These are phyloP conservation scores for Magnusiomyces suaveolens DNA, from an alignment of 1,139 yeast species.

Conservation along the genomic window DNA sequence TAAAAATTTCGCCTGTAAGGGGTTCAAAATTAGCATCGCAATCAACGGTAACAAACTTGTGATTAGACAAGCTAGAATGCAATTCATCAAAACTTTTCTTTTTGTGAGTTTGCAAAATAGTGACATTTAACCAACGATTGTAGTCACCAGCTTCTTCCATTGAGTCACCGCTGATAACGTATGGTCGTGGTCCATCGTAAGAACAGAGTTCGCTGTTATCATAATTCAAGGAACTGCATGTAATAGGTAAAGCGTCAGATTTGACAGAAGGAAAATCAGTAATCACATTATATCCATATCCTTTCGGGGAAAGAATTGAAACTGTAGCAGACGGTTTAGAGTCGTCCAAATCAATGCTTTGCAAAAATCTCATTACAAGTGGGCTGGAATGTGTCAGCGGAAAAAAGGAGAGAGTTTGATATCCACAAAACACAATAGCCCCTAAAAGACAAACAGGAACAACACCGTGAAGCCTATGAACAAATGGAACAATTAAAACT, in stretches of 20 bases:
- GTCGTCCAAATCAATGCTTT: constrained; percentile 41
- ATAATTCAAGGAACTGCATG: constrained; percentile 29
- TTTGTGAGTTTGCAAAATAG: constrained; percentile 40
- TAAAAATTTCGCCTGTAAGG: constrained; percentile 50
- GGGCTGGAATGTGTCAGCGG: constrained; percentile 58
- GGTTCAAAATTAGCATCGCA: constrained; percentile 42
- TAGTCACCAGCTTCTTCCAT: constrained; percentile 26
- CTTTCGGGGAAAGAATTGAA: constrained; percentile 45
- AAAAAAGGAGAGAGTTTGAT: constrained; percentile 33
- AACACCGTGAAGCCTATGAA: constrained; percentile 54
- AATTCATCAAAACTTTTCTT: constrained; percentile 26
- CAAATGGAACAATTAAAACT: constrained; percentile 58
- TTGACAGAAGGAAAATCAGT: constrained; percentile 58
- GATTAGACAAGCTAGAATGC: constrained; percentile 15
- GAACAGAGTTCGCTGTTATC: constrained; percentile 47
- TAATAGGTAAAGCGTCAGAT: constrained; percentile 26
- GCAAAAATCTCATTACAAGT: constrained; percentile 58
- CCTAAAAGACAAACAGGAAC: constrained; percentile 37
- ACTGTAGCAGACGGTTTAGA: constrained; percentile 33
- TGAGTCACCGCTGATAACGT: constrained; percentile 38
- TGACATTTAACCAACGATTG: constrained; percentile 40
- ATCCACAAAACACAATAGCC: constrained; percentile 34
- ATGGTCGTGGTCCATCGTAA: constrained; percentile 48
- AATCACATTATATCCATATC: constrained; percentile 38
- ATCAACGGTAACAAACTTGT: constrained; percentile 17